These are phyloP conservation scores for Cystobasidiaceae sp. DNA, from an alignment of 1,284 basidiomycete genomes.

Conservation along the genomic window DNA sequence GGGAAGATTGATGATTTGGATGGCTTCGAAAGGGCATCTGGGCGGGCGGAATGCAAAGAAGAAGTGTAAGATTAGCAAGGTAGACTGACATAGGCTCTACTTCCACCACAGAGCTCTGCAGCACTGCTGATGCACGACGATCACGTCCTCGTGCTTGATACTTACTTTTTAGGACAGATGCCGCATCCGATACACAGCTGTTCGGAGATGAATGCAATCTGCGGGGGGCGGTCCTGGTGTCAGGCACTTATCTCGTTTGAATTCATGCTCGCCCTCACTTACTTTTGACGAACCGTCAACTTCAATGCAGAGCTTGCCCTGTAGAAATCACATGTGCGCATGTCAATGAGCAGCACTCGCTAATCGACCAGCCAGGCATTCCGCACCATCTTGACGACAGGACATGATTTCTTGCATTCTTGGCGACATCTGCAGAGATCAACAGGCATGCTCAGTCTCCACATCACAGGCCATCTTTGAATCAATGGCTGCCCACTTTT, in stretches of 20 bases:
- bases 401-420: constrained; percentile 95
- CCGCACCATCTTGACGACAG: constrained; percentile 91
- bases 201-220: constrained; percentile 93
- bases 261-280: not conserved
- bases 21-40: constrained; percentile 96
- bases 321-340: too few relatives aligned
- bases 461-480: too few relatives aligned
- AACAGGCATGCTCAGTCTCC: too few relatives aligned
- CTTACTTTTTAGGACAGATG: constrained; percentile 97
- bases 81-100: too few relatives aligned
- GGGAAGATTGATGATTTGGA: constrained; percentile 92
- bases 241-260: too few relatives aligned
- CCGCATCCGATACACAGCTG: constrained; percentile 69
- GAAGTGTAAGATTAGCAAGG: too few relatives aligned
- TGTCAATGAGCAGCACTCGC: too few relatives aligned
- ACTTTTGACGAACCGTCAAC: constrained; percentile 70
- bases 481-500: constrained; percentile 51
- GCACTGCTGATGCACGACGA: too few relatives aligned
- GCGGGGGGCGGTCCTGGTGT: too few relatives aligned
- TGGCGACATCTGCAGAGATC: constrained; percentile 65
- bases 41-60: not conserved
- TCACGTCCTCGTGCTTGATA: too few relatives aligned
- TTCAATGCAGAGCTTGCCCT: constrained; percentile 91
- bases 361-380: not conserved
- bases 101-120: too few relatives aligned